Conservation (phyloP, 352 stramenopile genomes). For the Globisporangium spinosum region DNA sequence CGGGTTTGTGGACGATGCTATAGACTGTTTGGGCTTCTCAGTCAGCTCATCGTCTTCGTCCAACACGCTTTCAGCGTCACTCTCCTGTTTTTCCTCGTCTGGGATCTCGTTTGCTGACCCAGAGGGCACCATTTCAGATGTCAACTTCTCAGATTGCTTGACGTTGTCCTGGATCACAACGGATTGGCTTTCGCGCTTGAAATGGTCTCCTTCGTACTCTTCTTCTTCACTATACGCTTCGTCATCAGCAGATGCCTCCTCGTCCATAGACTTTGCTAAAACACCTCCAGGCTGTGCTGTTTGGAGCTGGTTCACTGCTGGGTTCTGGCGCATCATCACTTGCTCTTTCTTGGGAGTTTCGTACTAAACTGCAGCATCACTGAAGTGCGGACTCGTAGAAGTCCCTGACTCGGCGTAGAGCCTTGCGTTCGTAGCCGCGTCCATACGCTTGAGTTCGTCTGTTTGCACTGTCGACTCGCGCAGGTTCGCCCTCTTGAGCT, state of each 20-base stretch:
- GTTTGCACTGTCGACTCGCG: conserved; percentile 56
- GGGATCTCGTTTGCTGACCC: neutral
- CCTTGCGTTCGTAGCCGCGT: conserved; percentile 41
- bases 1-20: neutral
- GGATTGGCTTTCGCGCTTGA: conserved; percentile 34
- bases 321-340: neutral
- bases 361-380: conserved; percentile 36
- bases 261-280: neutral
- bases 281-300: neutral
- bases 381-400: conserved; percentile 20
- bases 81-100: conserved; percentile 13
- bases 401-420: conserved; percentile 35
- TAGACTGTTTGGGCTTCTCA: neutral
- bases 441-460: conserved; percentile 21
- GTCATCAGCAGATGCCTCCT: neutral
- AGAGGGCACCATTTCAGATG: neutral
- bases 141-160: neutral
- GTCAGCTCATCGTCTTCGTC: neutral
- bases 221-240: conserved; percentile 29
- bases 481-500: conserved; percentile 27
- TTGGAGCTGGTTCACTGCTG: neutral
- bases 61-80: conserved; percentile 6
- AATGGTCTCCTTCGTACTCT: conserved; percentile 37
- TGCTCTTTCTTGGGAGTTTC: conserved; percentile 12
- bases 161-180: neutral